Conservation (phyloP, 1,284 basidiomycete species). For the Anthracocystis setariae region DNA sequence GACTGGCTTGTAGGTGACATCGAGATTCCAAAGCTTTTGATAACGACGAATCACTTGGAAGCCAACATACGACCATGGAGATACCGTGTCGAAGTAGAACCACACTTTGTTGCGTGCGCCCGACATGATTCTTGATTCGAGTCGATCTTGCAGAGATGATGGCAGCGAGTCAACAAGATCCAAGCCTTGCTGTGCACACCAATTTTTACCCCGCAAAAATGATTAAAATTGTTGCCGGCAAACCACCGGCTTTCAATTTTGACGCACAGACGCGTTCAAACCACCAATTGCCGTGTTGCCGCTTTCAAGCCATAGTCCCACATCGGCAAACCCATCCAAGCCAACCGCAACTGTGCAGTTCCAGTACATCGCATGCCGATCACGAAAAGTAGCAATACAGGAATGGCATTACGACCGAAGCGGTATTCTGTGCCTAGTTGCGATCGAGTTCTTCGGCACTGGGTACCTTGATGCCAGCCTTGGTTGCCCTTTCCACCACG, state of each 20-base stretch:
- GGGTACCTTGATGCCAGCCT: constrained; percentile 76
- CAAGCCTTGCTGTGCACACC: no score
- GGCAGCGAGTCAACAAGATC: no score
- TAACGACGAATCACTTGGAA: constrained; percentile 57
- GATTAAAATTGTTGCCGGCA: no score
- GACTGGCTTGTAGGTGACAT: constrained; percentile 53
- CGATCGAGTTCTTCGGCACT: constrained; percentile 5
- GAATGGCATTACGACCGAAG: not conserved
- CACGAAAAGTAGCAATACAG: not conserved
- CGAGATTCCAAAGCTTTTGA: constrained; percentile 51
- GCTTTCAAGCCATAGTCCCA: not conserved
- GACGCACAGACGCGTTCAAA: not conserved
- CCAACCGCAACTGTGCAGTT: no score
- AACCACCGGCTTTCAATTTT: not conserved
- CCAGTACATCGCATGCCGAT: no score
- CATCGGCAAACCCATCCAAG: no score
- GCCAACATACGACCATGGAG: constrained; percentile 62
- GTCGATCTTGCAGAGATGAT: no score
- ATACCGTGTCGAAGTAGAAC: constrained; percentile 63
- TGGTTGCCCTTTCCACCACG: constrained; percentile 74
- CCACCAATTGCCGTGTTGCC: constrained; percentile 1
- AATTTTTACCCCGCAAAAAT: constrained; percentile 3
- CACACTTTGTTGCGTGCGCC: constrained; percentile 42
- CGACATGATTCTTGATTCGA: constrained; percentile 10
- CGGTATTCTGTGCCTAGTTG: not conserved